A percentile compares a stretch with the other conserved stretches of the same genome.
Conservation (phyloP, 1,139 yeast genomes). For the Debaryomyces nepalensis region DNA sequence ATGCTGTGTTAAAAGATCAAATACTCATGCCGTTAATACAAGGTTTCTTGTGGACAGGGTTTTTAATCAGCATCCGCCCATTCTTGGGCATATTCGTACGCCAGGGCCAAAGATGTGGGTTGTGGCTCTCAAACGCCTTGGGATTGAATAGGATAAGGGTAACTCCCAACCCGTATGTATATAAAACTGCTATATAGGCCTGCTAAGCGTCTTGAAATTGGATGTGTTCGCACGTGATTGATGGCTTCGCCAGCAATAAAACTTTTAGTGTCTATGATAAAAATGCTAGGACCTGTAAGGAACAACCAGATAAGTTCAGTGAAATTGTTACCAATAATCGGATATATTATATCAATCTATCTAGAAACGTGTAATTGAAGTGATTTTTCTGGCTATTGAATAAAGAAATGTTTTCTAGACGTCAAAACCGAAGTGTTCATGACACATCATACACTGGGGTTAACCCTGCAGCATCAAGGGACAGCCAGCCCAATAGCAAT, state of each 20-base stretch:
- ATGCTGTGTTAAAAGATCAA: conserved; percentile 66
- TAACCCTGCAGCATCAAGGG: conserved; percentile 38
- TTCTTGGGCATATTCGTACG: conserved; percentile 28
- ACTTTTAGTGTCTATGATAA: conserved; percentile 9
- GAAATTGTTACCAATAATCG: conserved; percentile 1
- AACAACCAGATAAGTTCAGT: conserved; percentile 6
- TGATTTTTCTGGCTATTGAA: background rate
- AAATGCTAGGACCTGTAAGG: conserved; percentile 7
- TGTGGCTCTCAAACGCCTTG: conserved; percentile 29
- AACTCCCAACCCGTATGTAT: conserved; percentile 8
- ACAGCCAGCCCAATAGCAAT: conserved; percentile 41
- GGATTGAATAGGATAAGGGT: conserved; percentile 26
- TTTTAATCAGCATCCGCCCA: conserved; percentile 39
- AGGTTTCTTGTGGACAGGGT: conserved; percentile 47
- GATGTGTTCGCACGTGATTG: conserved; percentile 10
- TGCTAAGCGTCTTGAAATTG: background rate
- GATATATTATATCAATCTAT: conserved; percentile 1
- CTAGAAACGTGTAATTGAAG: conserved; percentile 2
- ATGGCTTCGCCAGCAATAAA: conserved; percentile 11
- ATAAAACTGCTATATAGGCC: conserved; percentile 10
- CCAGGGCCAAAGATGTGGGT: conserved; percentile 40
- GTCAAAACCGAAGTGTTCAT: conserved; percentile 37
- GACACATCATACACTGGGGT: conserved; percentile 53
- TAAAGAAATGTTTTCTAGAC: conserved; percentile 38
- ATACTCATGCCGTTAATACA: conserved; percentile 67